Evolutionary conservation across 1,284 basidiomycete species (phyloP).

Genomic region (Malassezia cuniculi): DNA sequence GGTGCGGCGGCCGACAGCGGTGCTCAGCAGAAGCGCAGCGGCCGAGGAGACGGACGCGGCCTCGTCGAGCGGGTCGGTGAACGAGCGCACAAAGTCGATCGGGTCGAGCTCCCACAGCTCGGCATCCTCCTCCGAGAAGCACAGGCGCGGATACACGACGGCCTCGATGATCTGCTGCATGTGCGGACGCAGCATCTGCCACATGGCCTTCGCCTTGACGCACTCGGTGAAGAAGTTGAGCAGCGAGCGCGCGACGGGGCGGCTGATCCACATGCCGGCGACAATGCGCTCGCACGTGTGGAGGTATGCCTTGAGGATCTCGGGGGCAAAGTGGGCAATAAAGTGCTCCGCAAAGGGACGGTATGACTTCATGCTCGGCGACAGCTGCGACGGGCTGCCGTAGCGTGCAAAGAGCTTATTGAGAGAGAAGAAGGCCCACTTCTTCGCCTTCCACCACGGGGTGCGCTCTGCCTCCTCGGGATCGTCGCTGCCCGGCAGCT

Average conservation of each 20-base stretch:
- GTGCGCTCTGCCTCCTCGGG: constrained; percentile 16
- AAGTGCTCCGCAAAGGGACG: constrained; percentile 43
- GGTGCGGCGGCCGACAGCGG: constrained; percentile 19
- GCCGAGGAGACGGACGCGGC: constrained; percentile 25
- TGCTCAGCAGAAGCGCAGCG: constrained; percentile 22
- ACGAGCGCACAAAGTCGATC: constrained; percentile 36
- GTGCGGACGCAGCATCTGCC: constrained; percentile 39
- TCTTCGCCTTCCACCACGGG: constrained; percentile 44
- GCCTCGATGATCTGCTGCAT: constrained; percentile 27
- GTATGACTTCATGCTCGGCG: constrained; percentile 33
- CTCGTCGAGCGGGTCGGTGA: constrained; percentile 37
- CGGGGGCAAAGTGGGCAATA: constrained; percentile 36
- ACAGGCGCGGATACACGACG: constrained; percentile 41
- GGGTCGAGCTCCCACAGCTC: constrained; percentile 42
- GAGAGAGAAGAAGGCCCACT: constrained; percentile 43
- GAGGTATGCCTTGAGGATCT: constrained; percentile 43
- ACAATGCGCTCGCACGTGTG: constrained; percentile 27
- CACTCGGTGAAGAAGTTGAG: constrained; percentile 40
- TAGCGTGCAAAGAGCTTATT: constrained; percentile 42
- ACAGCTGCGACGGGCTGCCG: constrained; percentile 41
- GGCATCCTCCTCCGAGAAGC: constrained; percentile 34
- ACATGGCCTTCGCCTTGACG: constrained; percentile 41
- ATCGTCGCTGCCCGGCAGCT: constrained; percentile 27
- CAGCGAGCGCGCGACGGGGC: constrained; percentile 29
- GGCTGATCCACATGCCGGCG: constrained; percentile 29